Conservation (phyloP, 2,329 filamentous ascomycete genomes). For the Aspergillus sp. region DNA sequence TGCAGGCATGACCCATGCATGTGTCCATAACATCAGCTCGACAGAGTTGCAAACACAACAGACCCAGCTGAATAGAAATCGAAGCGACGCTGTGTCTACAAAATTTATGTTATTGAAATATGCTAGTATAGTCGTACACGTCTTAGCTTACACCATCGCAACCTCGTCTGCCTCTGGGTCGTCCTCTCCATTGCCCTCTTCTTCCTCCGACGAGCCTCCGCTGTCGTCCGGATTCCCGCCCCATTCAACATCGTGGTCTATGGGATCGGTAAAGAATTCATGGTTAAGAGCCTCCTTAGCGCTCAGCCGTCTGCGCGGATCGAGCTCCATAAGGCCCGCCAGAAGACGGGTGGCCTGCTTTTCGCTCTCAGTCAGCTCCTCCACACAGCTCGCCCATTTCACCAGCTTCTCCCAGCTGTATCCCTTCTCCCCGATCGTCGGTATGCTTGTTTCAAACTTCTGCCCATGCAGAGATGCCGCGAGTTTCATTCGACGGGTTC, state of each 20-base stretch:
- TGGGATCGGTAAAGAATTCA: slow-evolving; percentile 36
- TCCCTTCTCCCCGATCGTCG: slow-evolving; percentile 75
- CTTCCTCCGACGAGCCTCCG: slow-evolving; percentile 24
- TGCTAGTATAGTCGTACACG: slow-evolving; percentile 13
- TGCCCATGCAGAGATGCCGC: slow-evolving; percentile 79
- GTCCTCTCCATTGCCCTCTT: slow-evolving; percentile 19
- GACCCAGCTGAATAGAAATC: too few species aligned
- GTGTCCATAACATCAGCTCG: too few species aligned
- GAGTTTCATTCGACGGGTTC: slow-evolving; percentile 69
- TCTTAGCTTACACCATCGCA: slow-evolving; percentile 22
- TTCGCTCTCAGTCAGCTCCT: slow-evolving; percentile 43
- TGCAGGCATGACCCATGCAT: too few species aligned
- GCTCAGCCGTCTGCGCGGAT: slow-evolving; percentile 33
- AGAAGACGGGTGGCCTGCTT: slow-evolving; percentile 37
- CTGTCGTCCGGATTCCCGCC: slow-evolving; percentile 29
- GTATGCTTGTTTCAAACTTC: slow-evolving; percentile 85
- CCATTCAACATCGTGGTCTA: slow-evolving; percentile 32
- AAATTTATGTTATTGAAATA: too few species aligned
- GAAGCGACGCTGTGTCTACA: too few species aligned
- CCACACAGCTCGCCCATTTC: slow-evolving; percentile 82
- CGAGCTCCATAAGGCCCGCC: slow-evolving; percentile 35
- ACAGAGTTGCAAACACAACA: too few species aligned
- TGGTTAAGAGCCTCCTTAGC: slow-evolving; percentile 37
- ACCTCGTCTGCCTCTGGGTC: slow-evolving; percentile 31
- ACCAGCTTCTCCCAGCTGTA: slow-evolving; percentile 90